Percentiles rank a stretch among this genome's conserved stretches.
These are phyloP conservation scores for Leccinum broughii DNA, from an alignment of 768 basidiomycete genomes.

Conservation along the genomic window DNA sequence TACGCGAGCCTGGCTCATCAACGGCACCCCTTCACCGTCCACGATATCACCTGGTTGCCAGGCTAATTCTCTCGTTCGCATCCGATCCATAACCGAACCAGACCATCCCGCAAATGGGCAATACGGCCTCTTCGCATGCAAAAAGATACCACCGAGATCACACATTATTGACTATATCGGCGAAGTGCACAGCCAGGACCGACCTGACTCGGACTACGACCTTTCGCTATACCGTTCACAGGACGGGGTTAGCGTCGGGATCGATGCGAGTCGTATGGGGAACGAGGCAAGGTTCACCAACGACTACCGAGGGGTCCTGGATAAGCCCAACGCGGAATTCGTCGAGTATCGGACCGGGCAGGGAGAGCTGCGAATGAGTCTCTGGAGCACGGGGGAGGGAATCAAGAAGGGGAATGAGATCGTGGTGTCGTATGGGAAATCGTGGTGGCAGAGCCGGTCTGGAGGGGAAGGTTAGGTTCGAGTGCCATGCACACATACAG, in stretches of 20 bases:
- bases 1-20: slow-evolving; percentile 41
- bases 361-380: slow-evolving; percentile 75
- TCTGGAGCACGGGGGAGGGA: slow-evolving; percentile 61
- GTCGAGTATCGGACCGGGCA: slow-evolving; percentile 48
- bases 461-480: background rate
- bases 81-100: slow-evolving; percentile 53
- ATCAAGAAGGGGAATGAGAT: slow-evolving; percentile 85
- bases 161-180: slow-evolving; percentile 83
- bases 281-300: slow-evolving; percentile 91
- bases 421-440: slow-evolving; percentile 85
- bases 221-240: slow-evolving; percentile 69
- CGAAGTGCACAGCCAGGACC: slow-evolving; percentile 78
- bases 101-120: slow-evolving; percentile 81
- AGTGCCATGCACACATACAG: background rate
- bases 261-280: slow-evolving; percentile 74
- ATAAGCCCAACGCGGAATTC: slow-evolving; percentile 71
- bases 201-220: slow-evolving; percentile 82
- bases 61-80: slow-evolving; percentile 43
- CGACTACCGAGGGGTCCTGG: slow-evolving; percentile 80
- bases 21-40: slow-evolving; percentile 14
- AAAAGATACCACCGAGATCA: slow-evolving; percentile 63
- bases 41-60: slow-evolving; percentile 5
- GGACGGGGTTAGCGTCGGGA: slow-evolving; percentile 63
- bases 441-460: slow-evolving; percentile 65
- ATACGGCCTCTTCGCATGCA: slow-evolving; percentile 75